Percentiles rank a stretch among this genome's conserved stretches.
Conservation (phyloP, 139 green algal genomes). For the Chlorella sorokiniana region DNA sequence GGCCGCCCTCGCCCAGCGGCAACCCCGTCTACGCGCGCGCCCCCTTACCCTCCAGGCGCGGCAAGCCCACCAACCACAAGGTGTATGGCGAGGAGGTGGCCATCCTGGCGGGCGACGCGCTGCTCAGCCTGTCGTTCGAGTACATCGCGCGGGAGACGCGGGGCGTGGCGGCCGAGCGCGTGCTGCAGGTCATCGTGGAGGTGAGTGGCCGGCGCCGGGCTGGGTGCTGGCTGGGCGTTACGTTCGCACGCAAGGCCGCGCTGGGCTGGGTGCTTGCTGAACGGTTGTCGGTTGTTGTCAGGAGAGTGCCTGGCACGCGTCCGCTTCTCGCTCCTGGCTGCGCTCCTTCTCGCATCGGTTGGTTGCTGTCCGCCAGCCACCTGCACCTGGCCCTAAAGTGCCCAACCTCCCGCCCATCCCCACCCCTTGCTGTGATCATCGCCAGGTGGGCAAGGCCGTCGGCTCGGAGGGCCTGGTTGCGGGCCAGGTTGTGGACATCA, state of each 20-base stretch:
- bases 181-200: conserved; percentile 88
- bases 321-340: too few relatives aligned
- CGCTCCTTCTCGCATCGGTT: too few relatives aligned
- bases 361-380: neutral
- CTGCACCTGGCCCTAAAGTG: neutral
- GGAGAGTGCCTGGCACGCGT: too few relatives aligned
- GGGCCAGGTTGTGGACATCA: conserved; percentile 97
- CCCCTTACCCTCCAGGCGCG: conserved; percentile 46
- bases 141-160: conserved; percentile 91
- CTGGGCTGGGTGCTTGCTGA: too few relatives aligned
- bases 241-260: too few relatives aligned
- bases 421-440: neutral
- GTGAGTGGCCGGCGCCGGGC: too few relatives aligned
- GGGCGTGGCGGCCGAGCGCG: conserved; percentile 78
- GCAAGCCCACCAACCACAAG: conserved; percentile 96
- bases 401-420: neutral
- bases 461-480: conserved; percentile 93
- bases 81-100: conserved; percentile 97
- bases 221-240: too few relatives aligned
- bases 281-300: too few relatives aligned
- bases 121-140: conserved; percentile 96
- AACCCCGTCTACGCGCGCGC: neutral
- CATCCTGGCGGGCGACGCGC: conserved; percentile 95
- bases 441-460: conserved; percentile 72
- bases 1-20: too few relatives aligned